Evolutionary conservation across 1,284 basidiomycete species (phyloP), one percentile per base, ranked within the genome.

Genomic region (Microbotryum saponariae): DNA sequence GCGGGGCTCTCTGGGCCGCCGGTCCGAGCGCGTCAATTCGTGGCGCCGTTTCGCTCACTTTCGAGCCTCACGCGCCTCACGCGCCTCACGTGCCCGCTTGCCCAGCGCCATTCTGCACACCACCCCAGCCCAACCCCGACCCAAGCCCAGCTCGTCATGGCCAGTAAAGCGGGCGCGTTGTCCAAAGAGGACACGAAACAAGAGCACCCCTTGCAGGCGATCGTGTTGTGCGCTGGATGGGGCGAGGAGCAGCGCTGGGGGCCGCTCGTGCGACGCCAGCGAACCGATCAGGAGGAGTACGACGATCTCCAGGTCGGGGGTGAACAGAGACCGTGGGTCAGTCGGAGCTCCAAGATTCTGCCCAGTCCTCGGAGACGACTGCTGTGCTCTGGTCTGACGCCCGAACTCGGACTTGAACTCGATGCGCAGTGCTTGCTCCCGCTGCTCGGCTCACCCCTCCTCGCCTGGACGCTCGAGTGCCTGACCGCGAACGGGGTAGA

Each of bases 391-490:
- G 21, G 18, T 25, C 25, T 14, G 0, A 29, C 27, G 23, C 33
- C n/a, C 48, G 2, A 18, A 53, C 46, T 18, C 46, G 37, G 46
- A 23, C 20, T 6, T 16, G 47, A 1, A 48, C 27, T 25, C 3
- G 27, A 8, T 45, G 59, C 59, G 50, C 72, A 91, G 89, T 94
- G 90, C 77, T 81, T 98, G 12, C 80, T 98, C 23, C 94, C 94
- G 0, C 83, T 98, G 66, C 93, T 92, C 77, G 94, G 94, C 74
- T 88, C 89, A 1, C 88, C 93, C 5, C 78, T 99, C 44, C 81
- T 99, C 37, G 87, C 91, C 71, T 97, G 93, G 91, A 97, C 94
- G 2, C 86, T 98, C 66, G 94, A 98, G 76, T 88, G 88, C 73
- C 82, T 98, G 52, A 86, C 89, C 37, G 80, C 92, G 21, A 90